Base-by-base conservation (phyloP, 345 rosid species). In the Pistacia vera region DNA sequence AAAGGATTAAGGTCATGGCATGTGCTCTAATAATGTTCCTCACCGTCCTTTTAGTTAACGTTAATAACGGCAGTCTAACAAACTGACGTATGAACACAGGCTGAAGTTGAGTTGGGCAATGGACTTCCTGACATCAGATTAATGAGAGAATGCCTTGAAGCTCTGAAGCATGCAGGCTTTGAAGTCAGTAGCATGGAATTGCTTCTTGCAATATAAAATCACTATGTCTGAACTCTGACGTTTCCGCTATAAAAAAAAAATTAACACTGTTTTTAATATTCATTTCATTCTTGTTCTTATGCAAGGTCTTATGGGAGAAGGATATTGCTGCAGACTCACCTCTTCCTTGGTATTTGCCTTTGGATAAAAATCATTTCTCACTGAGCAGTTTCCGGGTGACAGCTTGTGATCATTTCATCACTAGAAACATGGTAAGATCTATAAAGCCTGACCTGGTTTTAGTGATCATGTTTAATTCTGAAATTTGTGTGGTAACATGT, bases 41-140 rank as follows among this genome's bases (percentile, higher is more conserved):
- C 16, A 13, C 12, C 12, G 13, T 51, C 18, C 56, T 51, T 12
- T 16, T 51, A 51, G 4, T 51, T 12, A 13, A 12, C 4, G 17
- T 51, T 10, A 12, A 51, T 12, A 51, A 11, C 5, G 0, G 2
- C 12, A 2, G 16, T 51, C 56, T 51, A 10, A 51, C 56, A 51
- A 51, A 51, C 56, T 51, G 56, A 51, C 14, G 13, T 51, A 16
- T 51, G 56, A 51, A 49, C 9, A 58, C 91, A 97, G 99, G 91
- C 87, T 18, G 94, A 91, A 83, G 82, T 94, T 77, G 98, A 94
- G 88, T 79, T 94, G 18, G 98, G 98, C 56, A 90, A 90, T 88
- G 97, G 98, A 70, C 94, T 97, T 71, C 97, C 97, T 11, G 99
- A 92, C 85, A 92, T 97, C 75, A 91, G 98, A 83, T 75, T 60